Percentiles rank a stretch among this genome's conserved stretches.
Evolutionary conservation across 2,329 filamentous ascomycete species (phyloP).

Genomic region (Amauroascus niger): DNA sequence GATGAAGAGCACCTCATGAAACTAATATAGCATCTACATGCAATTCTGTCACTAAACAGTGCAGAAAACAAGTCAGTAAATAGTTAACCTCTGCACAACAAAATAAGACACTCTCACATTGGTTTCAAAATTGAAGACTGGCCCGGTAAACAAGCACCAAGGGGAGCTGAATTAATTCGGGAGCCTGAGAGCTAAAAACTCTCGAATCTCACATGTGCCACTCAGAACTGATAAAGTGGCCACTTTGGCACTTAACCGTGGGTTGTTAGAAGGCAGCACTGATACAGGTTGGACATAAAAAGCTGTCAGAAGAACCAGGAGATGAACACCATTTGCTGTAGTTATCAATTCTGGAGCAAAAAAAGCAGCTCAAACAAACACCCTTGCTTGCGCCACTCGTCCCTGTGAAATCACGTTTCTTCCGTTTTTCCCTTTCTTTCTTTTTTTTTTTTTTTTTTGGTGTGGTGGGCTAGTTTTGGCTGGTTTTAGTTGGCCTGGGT

Average conservation of each 20-base stretch:
- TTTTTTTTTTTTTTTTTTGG: too few relatives aligned
- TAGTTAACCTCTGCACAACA: too few relatives aligned
- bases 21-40: too few relatives aligned
- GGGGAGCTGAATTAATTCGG: slow-evolving; percentile 7
- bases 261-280: not conserved
- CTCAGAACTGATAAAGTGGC: slow-evolving; percentile 5
- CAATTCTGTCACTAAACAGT: too few relatives aligned
- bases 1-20: too few relatives aligned
- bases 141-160: too few relatives aligned
- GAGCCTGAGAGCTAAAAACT: slow-evolving; percentile 4
- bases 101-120: too few relatives aligned
- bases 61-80: too few relatives aligned
- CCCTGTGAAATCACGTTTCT: slow-evolving; percentile 11
- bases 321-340: not conserved
- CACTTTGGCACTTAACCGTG: not conserved
- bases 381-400: not conserved
- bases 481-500: too few relatives aligned
- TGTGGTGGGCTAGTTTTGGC: slow-evolving; percentile 10
- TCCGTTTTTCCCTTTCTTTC: not conserved
- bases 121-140: too few relatives aligned
- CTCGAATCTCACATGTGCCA: slow-evolving; percentile 4
- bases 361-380: not conserved
- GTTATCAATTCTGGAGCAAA: not conserved
- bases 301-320: not conserved
- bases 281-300: not conserved